Evolutionary conservation across 2,329 filamentous ascomycete species (phyloP).

Genomic region (Claviceps sp.): DNA sequence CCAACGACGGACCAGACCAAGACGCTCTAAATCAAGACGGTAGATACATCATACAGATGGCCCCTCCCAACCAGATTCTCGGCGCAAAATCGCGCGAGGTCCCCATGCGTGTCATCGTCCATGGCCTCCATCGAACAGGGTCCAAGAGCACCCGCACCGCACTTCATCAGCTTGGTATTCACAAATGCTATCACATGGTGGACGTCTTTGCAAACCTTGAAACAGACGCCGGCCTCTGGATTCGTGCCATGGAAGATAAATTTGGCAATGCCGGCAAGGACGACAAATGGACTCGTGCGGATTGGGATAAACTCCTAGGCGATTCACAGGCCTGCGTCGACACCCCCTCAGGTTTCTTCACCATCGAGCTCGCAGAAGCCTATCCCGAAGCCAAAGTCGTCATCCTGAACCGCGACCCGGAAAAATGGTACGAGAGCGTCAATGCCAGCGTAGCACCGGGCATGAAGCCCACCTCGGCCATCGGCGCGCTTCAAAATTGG

Average conservation of each 20-base stretch:
- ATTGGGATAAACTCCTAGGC: slow-evolving; percentile 33
- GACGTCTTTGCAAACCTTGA: slow-evolving; percentile 11
- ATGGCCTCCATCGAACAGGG: slow-evolving; percentile 25
- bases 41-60: no score
- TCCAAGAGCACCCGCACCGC: slow-evolving; percentile 20
- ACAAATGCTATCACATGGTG: slow-evolving; percentile 19
- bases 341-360: slow-evolving; percentile 41
- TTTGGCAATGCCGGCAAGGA: slow-evolving; percentile 14
- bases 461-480: neutral
- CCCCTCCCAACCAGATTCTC: neutral
- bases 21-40: no score
- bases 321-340: slow-evolving; percentile 38
- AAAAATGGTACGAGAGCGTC: slow-evolving; percentile 23
- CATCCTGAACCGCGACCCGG: slow-evolving; percentile 26
- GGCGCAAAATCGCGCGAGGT: slow-evolving; percentile 17
- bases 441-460: slow-evolving; percentile 12
- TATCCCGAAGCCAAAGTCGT: slow-evolving; percentile 25
- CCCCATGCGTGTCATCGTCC: slow-evolving; percentile 27
- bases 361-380: slow-evolving; percentile 20
- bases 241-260: slow-evolving; percentile 19
- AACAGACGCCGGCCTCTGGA: slow-evolving; percentile 15
- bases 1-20: no score
- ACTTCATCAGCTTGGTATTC: slow-evolving; percentile 15
- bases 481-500: slow-evolving; percentile 7
- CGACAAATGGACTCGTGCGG: slow-evolving; percentile 17